Evolutionary conservation across 768 basidiomycete genomes (phyloP), one percentile per base, ranked within the genome.

Genomic region (Scleroderma citrinum): DNA sequence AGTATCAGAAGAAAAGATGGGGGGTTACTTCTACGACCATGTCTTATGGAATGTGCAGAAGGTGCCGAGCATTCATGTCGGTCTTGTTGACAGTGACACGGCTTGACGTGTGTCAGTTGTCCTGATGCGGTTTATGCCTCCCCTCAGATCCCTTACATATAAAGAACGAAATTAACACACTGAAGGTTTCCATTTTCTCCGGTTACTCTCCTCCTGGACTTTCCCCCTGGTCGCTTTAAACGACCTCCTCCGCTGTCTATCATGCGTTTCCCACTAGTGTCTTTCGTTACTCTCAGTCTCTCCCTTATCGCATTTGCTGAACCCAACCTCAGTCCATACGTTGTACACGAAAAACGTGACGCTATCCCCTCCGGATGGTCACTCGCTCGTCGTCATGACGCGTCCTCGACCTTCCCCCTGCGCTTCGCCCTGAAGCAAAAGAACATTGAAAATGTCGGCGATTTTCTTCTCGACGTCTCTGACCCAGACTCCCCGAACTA

Each of bases 361-460:
- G 46, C 58, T 24, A 53, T 64, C 20, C 77, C 77, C 2, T 32
- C 54, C 21, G 75, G 73, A 50, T 77, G 70, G 76, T 35, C 31
- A 0, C 48, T 55, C 3, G 44, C 61, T 16, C 62, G 66, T 26
- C 67, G 62, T 4, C 60, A 68, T 19, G 55, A 68, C 31, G 19
- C 69, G 8, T 49, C 64, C 37, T 59, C 62, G 17, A 49, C 65
- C 2, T 51, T 77, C 23, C 76, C 76, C 11, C 60, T 77, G 31
- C 74, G 75, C 40, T 69, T 77, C 37, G 76, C 74, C 0, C 68
- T 77, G 5, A 53, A 55, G 7, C 76, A 78, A 56, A 59, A 58
- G 37, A 76, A 78, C 51, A 47, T 73, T 7, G 57, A 71, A 46
- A 42, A 61, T 31, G 52, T 78, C 13, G 73, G 75, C 19, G 66